These are phyloP conservation scores for Ganoderma boninense DNA, from an alignment of 1,284 basidiomycete species.

Conservation along the genomic window DNA sequence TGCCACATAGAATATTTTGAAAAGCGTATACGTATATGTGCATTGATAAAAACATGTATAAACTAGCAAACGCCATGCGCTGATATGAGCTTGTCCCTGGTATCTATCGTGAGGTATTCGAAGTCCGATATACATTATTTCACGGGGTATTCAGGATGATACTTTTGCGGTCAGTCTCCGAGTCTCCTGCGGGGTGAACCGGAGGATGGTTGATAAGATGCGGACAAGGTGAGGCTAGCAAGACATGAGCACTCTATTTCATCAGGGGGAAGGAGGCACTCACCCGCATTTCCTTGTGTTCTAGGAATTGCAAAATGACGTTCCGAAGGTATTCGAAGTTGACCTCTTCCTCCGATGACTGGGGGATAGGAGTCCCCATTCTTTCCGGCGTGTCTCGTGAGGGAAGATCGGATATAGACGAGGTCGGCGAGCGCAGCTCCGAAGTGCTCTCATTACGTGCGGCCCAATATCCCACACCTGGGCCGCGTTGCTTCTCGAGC, in stretches of 20 bases:
- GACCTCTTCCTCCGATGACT: constrained; percentile 83
- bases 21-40: background rate
- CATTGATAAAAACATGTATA: constrained; percentile 1
- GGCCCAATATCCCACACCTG: constrained; percentile 94
- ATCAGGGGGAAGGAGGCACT: constrained; percentile 46
- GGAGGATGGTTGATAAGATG: constrained; percentile 90
- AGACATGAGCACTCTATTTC: constrained; percentile 4
- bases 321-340: constrained; percentile 97
- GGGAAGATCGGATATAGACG: constrained; percentile 54
- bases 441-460: constrained; percentile 51
- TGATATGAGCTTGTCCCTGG: background rate
- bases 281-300: constrained; percentile 89
- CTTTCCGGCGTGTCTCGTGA: constrained; percentile 49
- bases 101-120: constrained; percentile 3
- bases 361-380: constrained; percentile 45
- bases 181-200: constrained; percentile 94
- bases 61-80: constrained; percentile 1
- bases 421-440: constrained; percentile 56
- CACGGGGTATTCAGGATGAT: constrained; percentile 24
- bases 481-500: constrained; percentile 89
- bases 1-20: background rate
- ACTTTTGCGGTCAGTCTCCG: constrained; percentile 63
- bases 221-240: constrained; percentile 85
- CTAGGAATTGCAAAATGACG: constrained; percentile 92
- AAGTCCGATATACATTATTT: background rate